Evolutionary conservation across 148 eudicot genomes (phyloP), one percentile per base, ranked within the genome.

Genomic region (Rhododendron molle): DNA sequence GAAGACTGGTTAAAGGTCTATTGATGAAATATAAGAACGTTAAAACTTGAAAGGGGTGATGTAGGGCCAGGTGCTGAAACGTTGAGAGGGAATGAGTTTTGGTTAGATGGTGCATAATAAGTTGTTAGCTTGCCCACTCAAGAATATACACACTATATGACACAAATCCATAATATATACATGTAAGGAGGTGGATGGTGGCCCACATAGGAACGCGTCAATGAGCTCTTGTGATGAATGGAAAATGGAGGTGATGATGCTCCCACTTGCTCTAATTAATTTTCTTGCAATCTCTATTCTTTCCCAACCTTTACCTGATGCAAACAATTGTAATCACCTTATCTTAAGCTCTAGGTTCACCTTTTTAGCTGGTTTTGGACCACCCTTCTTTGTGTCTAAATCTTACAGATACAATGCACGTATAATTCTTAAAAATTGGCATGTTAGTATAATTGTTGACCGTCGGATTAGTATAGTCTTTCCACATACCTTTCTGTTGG

Each of bases 221-320:
- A 85, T 58, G 58, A 85, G 28, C n/a, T 78, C 40, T 28, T 62
- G 86, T 78, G 86, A 82, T 46, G 12, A 85, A 46, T 79, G 76
- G 65, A 52, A 54, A 85, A 62, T 85, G 86, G 83, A 79, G 76
- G 47, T 79, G 86, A 85, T 85, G 86, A 79, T 85, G 83, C 56
- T 20, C 52, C 86, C 74, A 40, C 20, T 85, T 52, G 83, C 32
- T 26, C 82, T 43, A 52, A 23, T 14, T 85, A 60, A 52, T 76
- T 34, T 36, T 18, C 11, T 20, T 50, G 30, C 34, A 80, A 6
- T 47, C 60, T 80, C 10, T 21, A 9, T 54, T 60, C 36, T 38
- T 56, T 80, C 82, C 20, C 47, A 81, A 38, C 30, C 83, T 36
- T 18, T 36, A 10, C 47, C 58, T 20, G 34, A 69, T 74, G 21